Conservation (phyloP, 495 filamentous ascomycete genomes). For the Talaromyces proteolyticus region DNA sequence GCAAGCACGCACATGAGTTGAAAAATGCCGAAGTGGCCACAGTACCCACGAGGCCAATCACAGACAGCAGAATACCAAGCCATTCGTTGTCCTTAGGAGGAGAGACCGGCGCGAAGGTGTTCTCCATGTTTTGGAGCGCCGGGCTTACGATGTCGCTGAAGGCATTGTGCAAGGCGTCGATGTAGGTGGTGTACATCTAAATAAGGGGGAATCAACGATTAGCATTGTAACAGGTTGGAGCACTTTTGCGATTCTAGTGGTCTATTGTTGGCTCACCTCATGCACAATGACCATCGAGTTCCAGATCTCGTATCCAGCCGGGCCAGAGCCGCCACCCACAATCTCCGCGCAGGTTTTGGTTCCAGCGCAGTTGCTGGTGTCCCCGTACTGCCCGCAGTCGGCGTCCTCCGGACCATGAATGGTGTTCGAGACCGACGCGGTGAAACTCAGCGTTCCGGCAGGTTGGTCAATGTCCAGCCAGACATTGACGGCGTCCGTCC, state of each 20-base stretch:
- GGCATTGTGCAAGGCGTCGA: constrained; percentile 1
- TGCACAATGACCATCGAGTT: constrained; percentile 23
- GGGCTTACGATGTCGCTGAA: constrained; percentile 2
- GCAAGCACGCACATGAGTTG: constrained; percentile 9
- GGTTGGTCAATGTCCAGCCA: constrained; percentile 4
- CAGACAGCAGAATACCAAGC: constrained; percentile 18
- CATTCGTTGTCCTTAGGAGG: constrained; percentile 11
- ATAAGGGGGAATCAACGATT: not conserved
- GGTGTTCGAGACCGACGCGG: not conserved
- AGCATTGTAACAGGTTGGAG: not conserved
- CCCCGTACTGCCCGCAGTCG: not conserved
- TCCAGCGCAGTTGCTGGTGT: not conserved
- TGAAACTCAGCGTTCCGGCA: not conserved
- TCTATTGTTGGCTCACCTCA: not conserved
- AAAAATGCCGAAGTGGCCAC: constrained; percentile 15
- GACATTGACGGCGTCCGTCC: constrained; percentile 12
- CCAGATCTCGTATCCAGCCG: constrained; percentile 21
- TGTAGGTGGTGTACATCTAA: constrained; percentile 10
- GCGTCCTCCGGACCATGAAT: not conserved
- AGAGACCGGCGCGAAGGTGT: constrained; percentile 24
- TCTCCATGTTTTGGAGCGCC: constrained; percentile 14
- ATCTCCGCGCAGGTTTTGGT: constrained; percentile 4
- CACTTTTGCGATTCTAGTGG: not conserved
- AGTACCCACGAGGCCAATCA: constrained; percentile 16
- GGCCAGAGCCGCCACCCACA: constrained; percentile 9